Evolutionary conservation across 305 asterid genomes (phyloP), one percentile per base, ranked within the genome.

Genomic region (Andrographis paniculata): DNA sequence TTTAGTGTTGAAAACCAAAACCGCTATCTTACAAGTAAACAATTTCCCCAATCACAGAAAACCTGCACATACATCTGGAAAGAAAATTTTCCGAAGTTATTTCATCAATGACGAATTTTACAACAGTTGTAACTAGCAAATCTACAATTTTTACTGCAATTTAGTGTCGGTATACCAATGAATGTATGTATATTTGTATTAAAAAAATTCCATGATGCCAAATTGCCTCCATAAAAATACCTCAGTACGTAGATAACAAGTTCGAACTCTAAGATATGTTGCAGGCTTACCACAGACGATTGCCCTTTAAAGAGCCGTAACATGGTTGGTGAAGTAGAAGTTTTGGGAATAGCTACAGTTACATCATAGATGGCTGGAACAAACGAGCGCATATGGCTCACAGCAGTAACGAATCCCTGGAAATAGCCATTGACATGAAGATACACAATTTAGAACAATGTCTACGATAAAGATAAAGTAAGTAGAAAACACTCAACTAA

Each of bases 371-470:
- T 70, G 38, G 94, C 94, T 13, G 96, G 99, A 65, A 86, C 99
- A 78, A 86, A 86, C 19, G 89, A 54, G 46, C 93, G 94, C 95
- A 80, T 69, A 38, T 86, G 92, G 56, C 67, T 80, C 44, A 86
- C 96, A 33, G 96, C 82, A 20, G 94, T 70, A 55, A 91, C 95
- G 64, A 86, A 91, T 33, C 99, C 99, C 99, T 91, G 87, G 45
- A 75, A 61, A 11, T 20, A 35, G 52, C 19, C 14, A 22, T n/a
- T 9, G 4, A 45, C 9, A 20, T 45, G 1, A 20, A 20, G 19
- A 21, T 4, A 18, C n/a, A n/a, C n/a, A n/a, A n/a, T n/a, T n/a
- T n/a, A 17, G 6, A 10, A 16, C 48, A 42, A 14, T 42, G 28
- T 23, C 33, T 17, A 42, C 14, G 27, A 17, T 15, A 11, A 9